Evolutionary conservation across 192 early-diverging fungal genomes (phyloP), one percentile per base, ranked within the genome.

Genomic region (Coemansia sp.): DNA sequence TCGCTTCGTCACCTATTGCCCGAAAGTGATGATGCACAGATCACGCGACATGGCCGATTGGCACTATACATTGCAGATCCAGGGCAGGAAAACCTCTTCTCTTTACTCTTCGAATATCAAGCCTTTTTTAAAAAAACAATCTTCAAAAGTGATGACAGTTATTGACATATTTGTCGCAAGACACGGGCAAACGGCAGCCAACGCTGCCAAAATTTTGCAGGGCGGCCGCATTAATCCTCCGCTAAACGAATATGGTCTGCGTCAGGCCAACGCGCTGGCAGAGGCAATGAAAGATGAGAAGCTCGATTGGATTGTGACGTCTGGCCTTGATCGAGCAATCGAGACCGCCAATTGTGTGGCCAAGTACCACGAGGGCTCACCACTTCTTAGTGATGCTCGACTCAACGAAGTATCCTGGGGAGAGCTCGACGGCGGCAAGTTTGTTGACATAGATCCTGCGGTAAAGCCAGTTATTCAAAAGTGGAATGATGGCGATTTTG

Each of bases 321-420:
- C 76, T 10, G 40, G 40, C 25, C 46, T 79, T 10, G 55, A 62
- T 10, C 69, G 76, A 0, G 69, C 76, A 10, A 59, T 72, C 8
- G 56, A 79, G 35, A 79, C 76, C 4, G 76, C 65, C 11, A 43
- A 56, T 22, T 9, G 29, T 19, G 69, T 64, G 14, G 58, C 58
- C 40, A 38, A 51, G 24, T 58, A 69, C 58, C 65, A 79, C 43
- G n/a, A 38, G 3, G 50, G n/a, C 18, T 49, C 56, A 21, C 62
- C 76, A 1, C 31, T 72, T 18, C 40, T 46, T 32, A 62, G 59
- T 8, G 76, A 79, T 18, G 42, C 58, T 44, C 69, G 76, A 5
- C 65, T 79, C 2, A 71, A 71, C 48, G 76, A 79, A 59, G 59
- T 79, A 8, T 72, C 65, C n/a, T 79, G 76, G 76, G 76, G 76